Percentiles rank a stretch among this genome's conserved stretches.
Evolutionary conservation across 192 early-diverging fungal species (phyloP).

Genomic region (Cladochytrium replicatum): DNA sequence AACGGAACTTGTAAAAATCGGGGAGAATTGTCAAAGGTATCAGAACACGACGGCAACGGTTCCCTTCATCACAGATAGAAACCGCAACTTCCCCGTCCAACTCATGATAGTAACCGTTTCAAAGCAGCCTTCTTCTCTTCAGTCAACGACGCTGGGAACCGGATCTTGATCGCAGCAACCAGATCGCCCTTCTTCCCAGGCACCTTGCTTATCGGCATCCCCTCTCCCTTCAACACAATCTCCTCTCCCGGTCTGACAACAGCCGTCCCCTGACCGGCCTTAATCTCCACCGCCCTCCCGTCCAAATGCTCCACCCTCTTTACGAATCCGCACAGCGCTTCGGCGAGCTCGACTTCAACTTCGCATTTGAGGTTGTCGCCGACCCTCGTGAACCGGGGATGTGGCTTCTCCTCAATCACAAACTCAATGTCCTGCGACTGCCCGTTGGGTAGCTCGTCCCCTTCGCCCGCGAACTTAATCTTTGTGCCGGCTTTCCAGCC

Average conservation of each 20-base stretch:
- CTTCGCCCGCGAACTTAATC: constrained; percentile 79
- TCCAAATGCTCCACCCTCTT: constrained; percentile 66
- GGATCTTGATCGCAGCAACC: constrained; percentile 65
- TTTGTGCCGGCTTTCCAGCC: constrained; percentile 99
- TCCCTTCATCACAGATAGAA: too few relatives aligned
- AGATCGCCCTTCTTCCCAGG: constrained; percentile 78
- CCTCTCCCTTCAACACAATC: constrained; percentile 65
- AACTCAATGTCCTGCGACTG: constrained; percentile 87
- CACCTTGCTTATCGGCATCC: constrained; percentile 89
- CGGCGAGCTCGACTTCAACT: constrained; percentile 60
- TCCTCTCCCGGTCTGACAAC: constrained; percentile 66
- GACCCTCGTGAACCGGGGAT: constrained; percentile 74
- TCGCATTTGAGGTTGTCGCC: constrained; percentile 65
- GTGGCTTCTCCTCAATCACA: constrained; percentile 86
- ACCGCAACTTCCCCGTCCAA: too few relatives aligned
- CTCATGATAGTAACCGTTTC: too few relatives aligned
- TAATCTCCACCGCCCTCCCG: constrained; percentile 59
- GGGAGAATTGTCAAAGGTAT: too few relatives aligned
- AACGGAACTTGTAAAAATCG: too few relatives aligned
- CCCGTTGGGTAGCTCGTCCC: constrained; percentile 74
- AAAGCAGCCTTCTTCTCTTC: constrained; percentile 68
- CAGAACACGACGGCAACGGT: too few relatives aligned
- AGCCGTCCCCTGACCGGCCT: constrained; percentile 32
- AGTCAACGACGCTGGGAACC: constrained; percentile 64
- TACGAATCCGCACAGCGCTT: constrained; percentile 73